These are phyloP conservation scores for Phaeoacremonium minimum DNA, from an alignment of 2,329 filamentous ascomycete genomes.

Conservation along the genomic window DNA sequence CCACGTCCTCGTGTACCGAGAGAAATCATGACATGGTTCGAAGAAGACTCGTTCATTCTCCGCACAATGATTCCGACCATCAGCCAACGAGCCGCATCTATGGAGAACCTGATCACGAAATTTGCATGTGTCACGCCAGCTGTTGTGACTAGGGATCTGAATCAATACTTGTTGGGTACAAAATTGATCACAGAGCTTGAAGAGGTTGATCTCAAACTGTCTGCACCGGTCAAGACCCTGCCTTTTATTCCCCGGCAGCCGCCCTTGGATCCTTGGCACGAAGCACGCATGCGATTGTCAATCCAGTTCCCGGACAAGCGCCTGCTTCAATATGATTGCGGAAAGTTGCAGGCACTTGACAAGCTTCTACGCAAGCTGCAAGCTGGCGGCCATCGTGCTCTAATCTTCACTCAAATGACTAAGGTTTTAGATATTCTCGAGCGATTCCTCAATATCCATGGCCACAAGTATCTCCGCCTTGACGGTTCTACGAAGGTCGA, in stretches of 20 bases:
- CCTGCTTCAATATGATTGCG: constrained; percentile 95
- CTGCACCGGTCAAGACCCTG: constrained; percentile 49
- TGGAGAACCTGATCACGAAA: constrained; percentile 75
- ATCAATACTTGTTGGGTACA: constrained; percentile 60
- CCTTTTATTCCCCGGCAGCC: constrained; percentile 53
- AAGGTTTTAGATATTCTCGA: constrained; percentile 97
- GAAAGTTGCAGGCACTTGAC: constrained; percentile 89
- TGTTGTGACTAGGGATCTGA: constrained; percentile 76
- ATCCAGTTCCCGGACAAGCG: constrained; percentile 97
- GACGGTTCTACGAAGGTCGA: constrained; percentile 97
- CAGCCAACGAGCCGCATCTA: constrained; percentile 63
- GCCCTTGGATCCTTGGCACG: constrained; percentile 80
- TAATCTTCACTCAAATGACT: constrained; percentile 99
- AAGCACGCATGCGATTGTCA: constrained; percentile 84
- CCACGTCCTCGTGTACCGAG: constrained; percentile 56
- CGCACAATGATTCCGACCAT: constrained; percentile 69
- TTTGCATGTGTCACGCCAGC: constrained; percentile 92
- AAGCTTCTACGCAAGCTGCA: constrained; percentile 82
- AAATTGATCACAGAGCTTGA: constrained; percentile 54
- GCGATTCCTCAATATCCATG: constrained; percentile 96
- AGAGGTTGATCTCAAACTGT: constrained; percentile 52
- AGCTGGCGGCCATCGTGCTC: constrained; percentile 81
- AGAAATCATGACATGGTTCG: constrained; percentile 70
- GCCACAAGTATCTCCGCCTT: constrained; percentile 91
- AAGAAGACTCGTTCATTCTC: constrained; percentile 62